These are phyloP conservation scores for Salix udensis DNA, from an alignment of 345 rosid species.

Conservation along the genomic window DNA sequence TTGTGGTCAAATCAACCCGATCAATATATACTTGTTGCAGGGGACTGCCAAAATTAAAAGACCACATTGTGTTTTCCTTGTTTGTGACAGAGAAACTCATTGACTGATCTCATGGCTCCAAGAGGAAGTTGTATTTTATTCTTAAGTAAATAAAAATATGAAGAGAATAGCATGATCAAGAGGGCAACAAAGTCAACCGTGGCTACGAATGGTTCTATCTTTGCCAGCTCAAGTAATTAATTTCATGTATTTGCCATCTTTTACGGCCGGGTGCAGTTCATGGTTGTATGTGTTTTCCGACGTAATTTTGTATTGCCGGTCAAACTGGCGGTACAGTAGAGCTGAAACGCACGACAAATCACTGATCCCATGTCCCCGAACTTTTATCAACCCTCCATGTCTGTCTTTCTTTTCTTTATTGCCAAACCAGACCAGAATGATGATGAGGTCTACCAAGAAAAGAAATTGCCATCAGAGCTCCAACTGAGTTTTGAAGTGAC, in stretches of 20 bases:
- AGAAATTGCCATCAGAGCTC: too few species aligned
- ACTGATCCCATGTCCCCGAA: neutral
- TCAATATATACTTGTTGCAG: neutral
- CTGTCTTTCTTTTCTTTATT: neutral
- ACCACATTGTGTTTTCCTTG: neutral
- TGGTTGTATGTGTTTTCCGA: neutral
- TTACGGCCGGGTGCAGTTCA: neutral
- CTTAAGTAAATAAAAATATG: neutral
- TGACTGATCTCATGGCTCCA: neutral
- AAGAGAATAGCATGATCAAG: neutral
- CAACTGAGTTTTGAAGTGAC: too few species aligned
- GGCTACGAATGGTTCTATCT: neutral
- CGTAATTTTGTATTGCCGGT: slow-evolving; percentile 12
- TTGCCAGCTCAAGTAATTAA: too few species aligned
- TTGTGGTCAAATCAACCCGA: neutral
- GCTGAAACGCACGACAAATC: neutral
- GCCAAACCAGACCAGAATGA: too few species aligned
- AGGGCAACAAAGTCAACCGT: neutral
- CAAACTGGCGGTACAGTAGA: slow-evolving; percentile 15
- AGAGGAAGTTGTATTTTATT: neutral
- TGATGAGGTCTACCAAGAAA: neutral
- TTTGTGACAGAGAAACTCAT: neutral
- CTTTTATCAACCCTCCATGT: neutral
- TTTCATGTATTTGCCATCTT: neutral
- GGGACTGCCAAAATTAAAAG: neutral